Percentiles rank a stretch among this genome's conserved stretches.
These are phyloP conservation scores for Prunus mira DNA, from an alignment of 306 rosid genomes.

Conservation along the genomic window DNA sequence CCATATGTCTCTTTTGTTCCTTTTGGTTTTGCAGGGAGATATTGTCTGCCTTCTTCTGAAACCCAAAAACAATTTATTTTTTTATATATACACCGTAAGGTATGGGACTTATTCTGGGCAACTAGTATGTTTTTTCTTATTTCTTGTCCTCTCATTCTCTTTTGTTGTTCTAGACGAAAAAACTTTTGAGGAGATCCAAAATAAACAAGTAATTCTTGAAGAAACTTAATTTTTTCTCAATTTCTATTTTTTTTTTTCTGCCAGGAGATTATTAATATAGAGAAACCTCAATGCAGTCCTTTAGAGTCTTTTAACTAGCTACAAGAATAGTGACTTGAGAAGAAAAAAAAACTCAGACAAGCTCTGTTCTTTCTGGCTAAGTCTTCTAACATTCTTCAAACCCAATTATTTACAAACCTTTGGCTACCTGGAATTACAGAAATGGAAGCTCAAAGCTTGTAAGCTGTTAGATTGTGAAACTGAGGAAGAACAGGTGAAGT, in stretches of 20 bases:
- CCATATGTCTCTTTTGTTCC: conserved; percentile 29
- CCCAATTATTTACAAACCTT: too few relatives aligned
- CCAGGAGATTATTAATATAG: neutral
- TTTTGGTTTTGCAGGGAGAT: conserved; percentile 45
- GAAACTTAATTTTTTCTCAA: neutral
- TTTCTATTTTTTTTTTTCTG: neutral
- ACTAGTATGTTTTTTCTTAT: neutral
- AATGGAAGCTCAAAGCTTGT: conserved; percentile 10
- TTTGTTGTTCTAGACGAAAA: conserved; percentile 12
- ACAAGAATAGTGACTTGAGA: neutral
- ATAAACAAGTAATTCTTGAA: too few relatives aligned
- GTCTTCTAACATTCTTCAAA: neutral
- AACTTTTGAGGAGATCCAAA: neutral
- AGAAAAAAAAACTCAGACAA: neutral
- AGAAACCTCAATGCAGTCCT: neutral
- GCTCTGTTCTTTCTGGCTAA: neutral
- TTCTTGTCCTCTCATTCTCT: conserved; percentile 20
- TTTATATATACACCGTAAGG: neutral
- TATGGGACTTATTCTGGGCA: neutral
- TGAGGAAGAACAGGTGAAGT: conserved; percentile 8
- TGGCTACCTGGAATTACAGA: neutral
- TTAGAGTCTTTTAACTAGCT: neutral
- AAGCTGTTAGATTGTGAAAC: conserved; percentile 3
- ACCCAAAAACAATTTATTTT: neutral
- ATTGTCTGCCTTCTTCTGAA: conserved; percentile 40